These are phyloP conservation scores for Eragrostis tef DNA, from an alignment of 202 grass and related monocot species.

Conservation along the genomic window DNA sequence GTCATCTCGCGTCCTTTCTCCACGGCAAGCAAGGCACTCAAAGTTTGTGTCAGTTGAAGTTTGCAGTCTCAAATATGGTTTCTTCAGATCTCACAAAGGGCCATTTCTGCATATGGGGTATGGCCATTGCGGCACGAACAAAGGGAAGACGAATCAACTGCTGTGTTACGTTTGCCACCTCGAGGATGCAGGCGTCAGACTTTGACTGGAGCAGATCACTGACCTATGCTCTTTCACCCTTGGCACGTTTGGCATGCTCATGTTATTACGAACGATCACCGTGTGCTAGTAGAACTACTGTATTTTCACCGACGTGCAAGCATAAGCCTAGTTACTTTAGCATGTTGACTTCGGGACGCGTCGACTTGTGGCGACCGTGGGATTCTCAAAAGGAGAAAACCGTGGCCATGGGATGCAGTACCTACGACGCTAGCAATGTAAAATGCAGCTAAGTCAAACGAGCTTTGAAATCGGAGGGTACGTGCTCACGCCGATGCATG, in stretches of 20 bases:
- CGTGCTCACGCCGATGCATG: neutral
- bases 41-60: no score
- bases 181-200: slow-evolving; percentile 7
- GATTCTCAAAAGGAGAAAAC: slow-evolving; percentile 42
- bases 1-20: neutral
- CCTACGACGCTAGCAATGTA: neutral
- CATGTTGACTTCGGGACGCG: slow-evolving; percentile 40
- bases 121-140: neutral
- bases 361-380: slow-evolving; percentile 20
- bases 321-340: slow-evolving; percentile 18
- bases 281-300: neutral
- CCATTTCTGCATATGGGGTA: neutral
- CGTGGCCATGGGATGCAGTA: slow-evolving; percentile 23
- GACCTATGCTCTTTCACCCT: neutral
- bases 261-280: neutral
- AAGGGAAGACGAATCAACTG: neutral
- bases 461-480: neutral
- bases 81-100: neutral
- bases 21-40: neutral
- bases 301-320: slow-evolving; percentile 33
- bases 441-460: slow-evolving; percentile 28
- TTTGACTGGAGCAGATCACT: neutral
- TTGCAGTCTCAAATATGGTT: neutral
- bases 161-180: neutral
- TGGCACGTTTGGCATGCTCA: neutral